Conservation (phyloP, 1,284 basidiomycete species). For the Exobasidium cylindrosporum region DNA sequence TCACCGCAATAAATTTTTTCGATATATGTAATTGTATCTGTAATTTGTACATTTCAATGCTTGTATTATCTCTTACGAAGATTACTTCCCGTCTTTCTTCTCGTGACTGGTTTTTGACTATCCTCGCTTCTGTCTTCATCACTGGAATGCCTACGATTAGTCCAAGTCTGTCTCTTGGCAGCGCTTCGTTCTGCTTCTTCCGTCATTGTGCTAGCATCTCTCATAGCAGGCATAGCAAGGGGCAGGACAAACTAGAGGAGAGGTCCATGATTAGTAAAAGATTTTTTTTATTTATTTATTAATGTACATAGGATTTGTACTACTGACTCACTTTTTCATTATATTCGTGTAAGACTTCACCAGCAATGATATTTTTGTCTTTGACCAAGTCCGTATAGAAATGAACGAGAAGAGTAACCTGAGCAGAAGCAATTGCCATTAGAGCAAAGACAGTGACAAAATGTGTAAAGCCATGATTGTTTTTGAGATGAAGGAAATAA, state of each 20-base stretch:
- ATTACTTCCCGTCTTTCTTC: too few species aligned
- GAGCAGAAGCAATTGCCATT: slow-evolving; percentile 21
- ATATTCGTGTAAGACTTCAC: slow-evolving; percentile 38
- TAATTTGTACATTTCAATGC: too few species aligned
- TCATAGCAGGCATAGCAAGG: slow-evolving; percentile 27
- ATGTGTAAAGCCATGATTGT: slow-evolving; percentile 15
- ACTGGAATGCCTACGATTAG: neutral
- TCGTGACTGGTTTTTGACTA: too few species aligned
- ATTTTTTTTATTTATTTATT: neutral
- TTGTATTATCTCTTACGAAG: too few species aligned
- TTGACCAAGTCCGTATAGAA: slow-evolving; percentile 35
- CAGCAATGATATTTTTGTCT: slow-evolving; percentile 31
- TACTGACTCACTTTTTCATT: slow-evolving; percentile 25
- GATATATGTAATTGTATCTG: too few species aligned
- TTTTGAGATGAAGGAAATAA: slow-evolving; percentile 2
- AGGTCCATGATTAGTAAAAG: neutral
- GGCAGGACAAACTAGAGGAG: slow-evolving; percentile 29
- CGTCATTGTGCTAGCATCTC: slow-evolving; percentile 35
- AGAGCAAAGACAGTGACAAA: slow-evolving; percentile 23
- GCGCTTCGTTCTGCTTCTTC: neutral
- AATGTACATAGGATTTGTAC: neutral
- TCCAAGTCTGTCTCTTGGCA: neutral
- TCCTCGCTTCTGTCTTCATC: neutral
- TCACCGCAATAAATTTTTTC: too few species aligned
- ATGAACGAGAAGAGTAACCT: slow-evolving; percentile 25